Base-by-base conservation (phyloP, 441 rosid genomes). In the Euphorbia schlechtendalii region DNA sequence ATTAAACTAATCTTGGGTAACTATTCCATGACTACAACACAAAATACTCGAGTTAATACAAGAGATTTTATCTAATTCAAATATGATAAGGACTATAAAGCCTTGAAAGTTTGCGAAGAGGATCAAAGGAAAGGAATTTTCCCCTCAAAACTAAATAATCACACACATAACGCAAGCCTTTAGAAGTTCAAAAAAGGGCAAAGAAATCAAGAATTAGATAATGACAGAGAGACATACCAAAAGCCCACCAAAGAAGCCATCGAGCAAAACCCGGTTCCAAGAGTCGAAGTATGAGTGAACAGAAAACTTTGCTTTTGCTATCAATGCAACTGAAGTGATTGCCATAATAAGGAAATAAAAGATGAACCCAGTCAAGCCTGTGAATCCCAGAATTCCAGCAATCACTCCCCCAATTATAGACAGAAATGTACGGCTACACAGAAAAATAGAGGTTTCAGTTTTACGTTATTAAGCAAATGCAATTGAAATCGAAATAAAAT, bases 331-430 rank as follows among this genome's bases (percentile, higher is more conserved):
- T 20, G 99, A 89, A 77, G 96, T 80, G 57, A 86, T 76, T 65
- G 89, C 76, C 99, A 94, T 94, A 69, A 89, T 73, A 27, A 87
- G 79, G 68, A 94, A 89, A 78, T 90, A 94, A 56, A 94, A 59
- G 67, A 94, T 59, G 56, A 94, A 90, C 60, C 99, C 99, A 36
- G 79, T 67, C 71, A 90, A 75, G 64, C 99, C 86, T 2, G 91
- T 94, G 78, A 89, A 86, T 49, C 99, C 99, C 61, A 83, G 71
- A 32, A 94, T 89, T 77, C 99, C 99, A 38, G 97, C 96, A 75
- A 85, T 76, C 59, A 84, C 96, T 43, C 99, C 97, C 58, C 90
- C 96, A 1, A 86, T 84, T 75, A 94, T 89, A 14, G 97, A 94
- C 78, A 94, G 75, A 74, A 94, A 94, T 18, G 98, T 94, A 45